A percentile compares a stretch with the other conserved stretches of the same genome.
These are phyloP conservation scores for Claviceps spartinae DNA, from an alignment of 2,329 filamentous ascomycete species.

Conservation along the genomic window DNA sequence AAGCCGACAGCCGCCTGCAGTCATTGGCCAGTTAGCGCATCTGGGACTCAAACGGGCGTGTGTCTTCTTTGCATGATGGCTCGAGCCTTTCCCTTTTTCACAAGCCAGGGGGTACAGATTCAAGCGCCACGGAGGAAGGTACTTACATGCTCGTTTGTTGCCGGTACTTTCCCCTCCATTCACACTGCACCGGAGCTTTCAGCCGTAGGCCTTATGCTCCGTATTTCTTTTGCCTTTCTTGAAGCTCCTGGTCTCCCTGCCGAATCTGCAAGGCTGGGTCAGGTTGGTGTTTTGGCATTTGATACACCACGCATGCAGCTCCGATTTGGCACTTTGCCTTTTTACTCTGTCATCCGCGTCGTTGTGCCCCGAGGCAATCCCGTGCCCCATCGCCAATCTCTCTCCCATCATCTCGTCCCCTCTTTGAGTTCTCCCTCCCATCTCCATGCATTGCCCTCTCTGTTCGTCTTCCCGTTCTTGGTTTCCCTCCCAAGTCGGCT, in stretches of 20 bases:
- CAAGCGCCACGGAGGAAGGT: not conserved
- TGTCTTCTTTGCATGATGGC: slow-evolving; percentile 4
- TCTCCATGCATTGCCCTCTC: not conserved
- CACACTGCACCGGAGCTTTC: not conserved
- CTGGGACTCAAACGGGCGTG: slow-evolving; percentile 2
- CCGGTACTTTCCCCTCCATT: no score
- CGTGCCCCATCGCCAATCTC: not conserved
- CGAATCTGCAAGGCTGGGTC: not conserved
- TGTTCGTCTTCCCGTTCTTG: not conserved
- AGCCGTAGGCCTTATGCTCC: not conserved
- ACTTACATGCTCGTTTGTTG: not conserved
- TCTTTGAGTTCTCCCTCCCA: not conserved
- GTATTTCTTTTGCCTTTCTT: not conserved
- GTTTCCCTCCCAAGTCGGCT: not conserved
- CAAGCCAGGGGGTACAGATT: not conserved
- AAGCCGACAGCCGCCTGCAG: not conserved
- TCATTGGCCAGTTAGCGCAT: slow-evolving; percentile 2
- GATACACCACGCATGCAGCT: not conserved
- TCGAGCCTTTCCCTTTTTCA: not conserved
- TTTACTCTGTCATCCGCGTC: not conserved
- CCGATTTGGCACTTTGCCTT: not conserved
- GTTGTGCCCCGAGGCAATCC: not conserved
- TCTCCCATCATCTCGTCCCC: not conserved
- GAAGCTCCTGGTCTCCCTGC: not conserved
- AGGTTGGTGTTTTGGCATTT: slow-evolving; percentile 2